Conservation (phyloP, 495 filamentous ascomycete genomes). For the Aspergillus saccharolyticus region DNA sequence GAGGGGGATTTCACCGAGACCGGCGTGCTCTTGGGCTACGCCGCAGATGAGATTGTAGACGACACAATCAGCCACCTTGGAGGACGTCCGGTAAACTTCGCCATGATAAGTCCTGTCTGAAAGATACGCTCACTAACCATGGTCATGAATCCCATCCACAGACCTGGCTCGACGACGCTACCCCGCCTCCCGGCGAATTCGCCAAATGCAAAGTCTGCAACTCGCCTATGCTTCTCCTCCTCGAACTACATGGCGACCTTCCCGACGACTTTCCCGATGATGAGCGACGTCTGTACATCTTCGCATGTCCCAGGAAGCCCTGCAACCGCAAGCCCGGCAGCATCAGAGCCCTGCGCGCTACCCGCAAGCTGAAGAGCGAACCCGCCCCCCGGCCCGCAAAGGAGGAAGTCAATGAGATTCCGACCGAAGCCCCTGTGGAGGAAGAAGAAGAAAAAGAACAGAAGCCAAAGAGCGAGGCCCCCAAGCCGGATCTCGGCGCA, state of each 20-base stretch:
- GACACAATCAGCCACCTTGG: slow-evolving; percentile 88
- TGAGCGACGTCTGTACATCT: slow-evolving; percentile 81
- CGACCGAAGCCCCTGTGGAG: slow-evolving; percentile 26
- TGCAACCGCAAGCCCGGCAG: slow-evolving; percentile 82
- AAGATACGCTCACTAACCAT: slow-evolving; percentile 2
- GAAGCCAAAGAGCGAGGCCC: slow-evolving; percentile 19
- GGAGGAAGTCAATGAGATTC: slow-evolving; percentile 30
- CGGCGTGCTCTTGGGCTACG: slow-evolving; percentile 85
- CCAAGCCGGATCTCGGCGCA: slow-evolving; percentile 52
- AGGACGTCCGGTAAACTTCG: slow-evolving; percentile 67
- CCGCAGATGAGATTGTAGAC: slow-evolving; percentile 72
- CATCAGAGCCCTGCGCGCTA: slow-evolving; percentile 64
- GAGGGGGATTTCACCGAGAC: slow-evolving; percentile 74
- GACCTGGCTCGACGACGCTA: slow-evolving; percentile 72
- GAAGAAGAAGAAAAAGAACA: slow-evolving; percentile 29
- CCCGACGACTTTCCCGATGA: slow-evolving; percentile 79
- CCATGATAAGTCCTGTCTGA: neutral
- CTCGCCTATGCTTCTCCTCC: slow-evolving; percentile 70
- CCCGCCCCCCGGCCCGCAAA: slow-evolving; percentile 18
- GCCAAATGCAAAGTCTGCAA: slow-evolving; percentile 90
- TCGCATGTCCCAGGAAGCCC: slow-evolving; percentile 68
- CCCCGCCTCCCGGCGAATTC: slow-evolving; percentile 69
- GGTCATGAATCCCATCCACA: slow-evolving; percentile 28
- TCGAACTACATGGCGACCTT: slow-evolving; percentile 89
- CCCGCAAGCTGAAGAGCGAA: slow-evolving; percentile 40